Evolutionary conservation across 805 yeast genomes (phyloP), one percentile per base, ranked within the genome.

Genomic region (Nakazawaea molendinolei): DNA sequence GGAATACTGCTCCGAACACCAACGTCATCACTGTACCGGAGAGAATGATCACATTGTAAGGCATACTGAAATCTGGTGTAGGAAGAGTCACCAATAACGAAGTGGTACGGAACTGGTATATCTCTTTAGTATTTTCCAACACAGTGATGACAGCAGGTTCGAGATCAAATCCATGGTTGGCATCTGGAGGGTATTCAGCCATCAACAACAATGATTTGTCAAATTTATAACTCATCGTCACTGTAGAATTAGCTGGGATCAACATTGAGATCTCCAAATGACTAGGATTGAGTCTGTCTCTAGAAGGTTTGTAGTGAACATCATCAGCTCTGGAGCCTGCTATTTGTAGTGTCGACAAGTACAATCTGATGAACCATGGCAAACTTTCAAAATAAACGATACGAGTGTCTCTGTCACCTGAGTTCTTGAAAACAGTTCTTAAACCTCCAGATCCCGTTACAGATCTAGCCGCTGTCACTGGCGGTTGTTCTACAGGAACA

Each of bases 171-270:
- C 98, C 98, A 49, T 92, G 97, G 55, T 92, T 92, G 2, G 98
- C 97, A 64, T 92, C 98, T 1, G 98, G 98, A n/a, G 98, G 98
- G 51, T 92, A 92, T 55, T 92, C 97, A 3, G 87, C 83, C 42
- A 84, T 78, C 39, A 80, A 70, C 21, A 92, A 66, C 53, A 92
- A 66, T 0, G 95, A 78, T 55, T 89, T 92, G 53, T 92, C 97
- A 52, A 90, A 89, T 38, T 79, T 74, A 53, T 84, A 84, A 3
- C 81, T 75, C 35, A 86, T 46, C 1, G 80, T 69, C 30, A 83
- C 55, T 5, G 77, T 67, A 10, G 78, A 66, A 3, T 64, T 51
- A 2, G 89, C 71, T 0, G 97, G 97, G 3, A 90, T 52, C 0
- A 48, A 52, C 15, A 90, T 51, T 7, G 60, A 59, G 24, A 86